These are phyloP conservation scores for Tulasnella sp. DNA, from an alignment of 768 basidiomycete species.

Conservation along the genomic window DNA sequence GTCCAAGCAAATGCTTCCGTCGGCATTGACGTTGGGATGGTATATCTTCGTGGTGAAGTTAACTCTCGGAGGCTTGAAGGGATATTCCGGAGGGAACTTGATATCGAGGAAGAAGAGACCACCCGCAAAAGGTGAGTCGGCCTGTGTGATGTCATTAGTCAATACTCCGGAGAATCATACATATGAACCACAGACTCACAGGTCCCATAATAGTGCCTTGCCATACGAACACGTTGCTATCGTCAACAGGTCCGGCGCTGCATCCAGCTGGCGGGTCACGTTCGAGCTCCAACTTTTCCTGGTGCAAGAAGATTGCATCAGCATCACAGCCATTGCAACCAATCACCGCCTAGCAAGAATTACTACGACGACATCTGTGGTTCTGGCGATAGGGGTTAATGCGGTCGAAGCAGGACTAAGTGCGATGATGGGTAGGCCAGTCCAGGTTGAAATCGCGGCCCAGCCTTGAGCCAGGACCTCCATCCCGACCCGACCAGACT, in stretches of 20 bases:
- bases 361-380: background rate
- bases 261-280: conserved; percentile 99
- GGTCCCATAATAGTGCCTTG: conserved; percentile 99
- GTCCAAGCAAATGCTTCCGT: conserved; percentile 98
- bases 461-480: background rate
- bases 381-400: background rate
- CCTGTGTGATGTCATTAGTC: conserved; percentile 52
- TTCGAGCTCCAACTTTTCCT: conserved; percentile 99
- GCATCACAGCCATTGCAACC: background rate
- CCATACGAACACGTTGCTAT: conserved; percentile 96
- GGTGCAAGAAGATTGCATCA: background rate
- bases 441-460: conserved; percentile 7
- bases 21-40: conserved; percentile 99
- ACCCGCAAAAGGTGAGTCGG: conserved; percentile 96
- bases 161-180: background rate
- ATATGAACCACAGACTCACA: conserved; percentile 55
- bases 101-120: conserved; percentile 99
- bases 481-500: background rate
- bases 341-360: background rate
- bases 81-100: conserved; percentile 94
- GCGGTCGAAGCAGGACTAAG: background rate
- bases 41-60: conserved; percentile 91
- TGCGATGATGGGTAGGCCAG: background rate
- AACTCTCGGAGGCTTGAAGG: conserved; percentile 99
- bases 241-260: conserved; percentile 96